Evolutionary conservation across 2,329 filamentous ascomycete species (phyloP).

Genomic region (Tolypocladium guangdongense): DNA sequence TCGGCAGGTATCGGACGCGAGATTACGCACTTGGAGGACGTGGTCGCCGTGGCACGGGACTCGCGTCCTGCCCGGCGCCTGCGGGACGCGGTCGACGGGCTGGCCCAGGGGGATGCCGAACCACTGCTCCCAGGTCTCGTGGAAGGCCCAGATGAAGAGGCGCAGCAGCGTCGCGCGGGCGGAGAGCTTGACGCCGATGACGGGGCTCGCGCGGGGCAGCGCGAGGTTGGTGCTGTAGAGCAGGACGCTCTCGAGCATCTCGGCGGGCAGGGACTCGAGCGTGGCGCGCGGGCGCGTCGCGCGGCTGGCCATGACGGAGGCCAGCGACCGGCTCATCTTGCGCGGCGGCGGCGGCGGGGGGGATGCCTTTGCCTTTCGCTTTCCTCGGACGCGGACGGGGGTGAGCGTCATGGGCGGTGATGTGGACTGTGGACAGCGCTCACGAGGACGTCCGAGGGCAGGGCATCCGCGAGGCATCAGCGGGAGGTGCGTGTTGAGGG

Average conservation of each 20-base stretch:
- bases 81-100: constrained; percentile 8
- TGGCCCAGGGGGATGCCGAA: constrained; percentile 18
- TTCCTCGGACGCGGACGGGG: constrained; percentile 36
- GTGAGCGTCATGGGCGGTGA: constrained; percentile 36
- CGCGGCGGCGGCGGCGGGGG: constrained; percentile 6
- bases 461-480: too few species aligned
- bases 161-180: constrained; percentile 23
- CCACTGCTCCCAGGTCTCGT: constrained; percentile 26
- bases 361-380: constrained; percentile 19
- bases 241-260: constrained; percentile 43
- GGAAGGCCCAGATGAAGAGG: constrained; percentile 24
- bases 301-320: constrained; percentile 17
- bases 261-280: constrained; percentile 32
- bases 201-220: constrained; percentile 31
- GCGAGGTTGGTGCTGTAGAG: constrained; percentile 36
- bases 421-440: too few species aligned
- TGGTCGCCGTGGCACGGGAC: constrained; percentile 23
- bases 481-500: too few species aligned
- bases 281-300: constrained; percentile 12
- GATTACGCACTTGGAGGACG: constrained; percentile 29
- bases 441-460: too few species aligned
- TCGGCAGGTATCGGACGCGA: neutral
- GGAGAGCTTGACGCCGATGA: constrained; percentile 37
- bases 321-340: constrained; percentile 18
- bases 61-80: neutral